Percentiles rank a stretch among this genome's conserved stretches.
Conservation (phyloP, 495 filamentous ascomycete genomes). For the Immersiella caudata region DNA sequence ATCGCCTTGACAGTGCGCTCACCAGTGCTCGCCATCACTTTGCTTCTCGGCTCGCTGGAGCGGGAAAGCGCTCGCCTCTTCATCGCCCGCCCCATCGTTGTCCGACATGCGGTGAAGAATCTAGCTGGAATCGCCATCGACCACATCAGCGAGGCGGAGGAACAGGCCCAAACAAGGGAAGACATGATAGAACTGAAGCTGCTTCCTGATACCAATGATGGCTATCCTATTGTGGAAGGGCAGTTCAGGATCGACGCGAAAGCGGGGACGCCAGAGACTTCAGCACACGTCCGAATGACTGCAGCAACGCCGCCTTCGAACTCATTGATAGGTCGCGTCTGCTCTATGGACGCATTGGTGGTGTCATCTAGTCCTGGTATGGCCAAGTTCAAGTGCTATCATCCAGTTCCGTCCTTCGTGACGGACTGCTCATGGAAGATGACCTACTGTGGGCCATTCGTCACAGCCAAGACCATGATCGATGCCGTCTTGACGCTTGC, state of each 20-base stretch:
- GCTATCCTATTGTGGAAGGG: slow-evolving; percentile 35
- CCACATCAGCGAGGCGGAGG: slow-evolving; percentile 50
- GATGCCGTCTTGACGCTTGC: slow-evolving; percentile 47
- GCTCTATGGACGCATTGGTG: slow-evolving; percentile 48
- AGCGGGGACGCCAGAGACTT: slow-evolving; percentile 32
- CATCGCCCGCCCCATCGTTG: slow-evolving; percentile 32
- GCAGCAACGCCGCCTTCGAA: slow-evolving; percentile 45
- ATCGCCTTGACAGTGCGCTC: slow-evolving; percentile 46
- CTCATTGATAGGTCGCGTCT: slow-evolving; percentile 29
- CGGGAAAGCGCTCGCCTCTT: slow-evolving; percentile 43
- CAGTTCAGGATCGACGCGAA: slow-evolving; percentile 48
- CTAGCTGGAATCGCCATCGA: slow-evolving; percentile 52
- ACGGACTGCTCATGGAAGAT: slow-evolving; percentile 50
- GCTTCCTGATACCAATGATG: slow-evolving; percentile 22
- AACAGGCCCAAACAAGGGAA: slow-evolving; percentile 34
- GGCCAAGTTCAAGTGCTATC: slow-evolving; percentile 47
- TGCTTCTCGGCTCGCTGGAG: slow-evolving; percentile 50
- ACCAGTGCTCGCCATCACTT: slow-evolving; percentile 46
- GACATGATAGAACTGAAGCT: slow-evolving; percentile 37
- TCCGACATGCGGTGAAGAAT: slow-evolving; percentile 42
- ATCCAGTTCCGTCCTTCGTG: slow-evolving; percentile 45
- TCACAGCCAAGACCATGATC: slow-evolving; percentile 49
- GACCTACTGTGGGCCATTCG: slow-evolving; percentile 49
- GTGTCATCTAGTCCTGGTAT: slow-evolving; percentile 39
- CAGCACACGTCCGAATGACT: slow-evolving; percentile 48